Percentiles rank a stretch among this genome's conserved stretches.
Conservation (phyloP, 257 asterid genomes). For the Agastache rugosa region DNA sequence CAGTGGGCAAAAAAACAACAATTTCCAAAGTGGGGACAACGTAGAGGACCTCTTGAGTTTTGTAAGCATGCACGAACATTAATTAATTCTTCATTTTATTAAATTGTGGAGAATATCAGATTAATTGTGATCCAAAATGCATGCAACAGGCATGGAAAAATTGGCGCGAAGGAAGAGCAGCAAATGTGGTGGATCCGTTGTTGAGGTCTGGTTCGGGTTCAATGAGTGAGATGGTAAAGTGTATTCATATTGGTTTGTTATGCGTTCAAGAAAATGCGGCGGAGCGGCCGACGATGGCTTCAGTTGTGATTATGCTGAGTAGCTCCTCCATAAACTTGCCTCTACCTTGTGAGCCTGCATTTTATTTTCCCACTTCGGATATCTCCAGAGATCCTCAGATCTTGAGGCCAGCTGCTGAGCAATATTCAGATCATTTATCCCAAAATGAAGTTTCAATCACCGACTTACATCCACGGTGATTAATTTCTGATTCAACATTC, state of each 20-base stretch:
- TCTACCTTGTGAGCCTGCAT: constrained; percentile 45
- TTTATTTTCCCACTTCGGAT: background rate
- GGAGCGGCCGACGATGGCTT: constrained; percentile 50
- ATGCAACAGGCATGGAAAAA: constrained; percentile 47
- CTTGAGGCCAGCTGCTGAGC: background rate
- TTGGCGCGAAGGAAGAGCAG: constrained; percentile 40
- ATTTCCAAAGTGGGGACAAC: constrained; percentile 25
- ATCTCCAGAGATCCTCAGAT: background rate
- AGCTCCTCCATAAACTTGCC: constrained; percentile 34
- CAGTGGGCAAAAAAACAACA: constrained; percentile 40
- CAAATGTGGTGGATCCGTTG: constrained; percentile 36
- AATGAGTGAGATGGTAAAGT: constrained; percentile 36
- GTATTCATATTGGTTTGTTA: constrained; percentile 47
- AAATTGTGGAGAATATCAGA: background rate
- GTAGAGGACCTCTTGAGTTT: constrained; percentile 38
- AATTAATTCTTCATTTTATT: background rate
- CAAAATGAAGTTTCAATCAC: constrained; percentile 27
- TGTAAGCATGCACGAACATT: constrained; percentile 33
- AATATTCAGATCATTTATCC: constrained; percentile 30
- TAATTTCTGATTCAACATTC: too few species aligned
- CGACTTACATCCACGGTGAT: constrained; percentile 40
- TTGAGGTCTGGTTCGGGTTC: constrained; percentile 31
- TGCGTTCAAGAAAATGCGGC: constrained; percentile 43
- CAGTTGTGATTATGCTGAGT: constrained; percentile 42
- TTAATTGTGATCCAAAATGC: background rate